Conservation (phyloP, 2,329 filamentous ascomycete species). For the Colletotrichum musicola region DNA sequence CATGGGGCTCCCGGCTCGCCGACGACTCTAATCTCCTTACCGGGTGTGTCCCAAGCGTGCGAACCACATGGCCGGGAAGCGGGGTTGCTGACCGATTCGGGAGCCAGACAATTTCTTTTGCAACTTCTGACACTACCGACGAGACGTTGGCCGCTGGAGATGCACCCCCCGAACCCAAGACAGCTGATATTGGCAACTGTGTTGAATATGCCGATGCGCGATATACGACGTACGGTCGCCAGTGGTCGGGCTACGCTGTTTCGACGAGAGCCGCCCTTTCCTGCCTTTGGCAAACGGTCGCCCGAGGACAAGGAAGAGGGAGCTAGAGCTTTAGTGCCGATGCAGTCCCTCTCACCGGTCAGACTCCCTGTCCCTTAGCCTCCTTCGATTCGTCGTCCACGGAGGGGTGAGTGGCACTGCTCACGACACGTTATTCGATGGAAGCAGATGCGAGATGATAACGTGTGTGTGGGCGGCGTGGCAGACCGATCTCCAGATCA, state of each 20-base stretch:
- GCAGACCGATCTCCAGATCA: constrained; percentile 41
- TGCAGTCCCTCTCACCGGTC: constrained; percentile 27
- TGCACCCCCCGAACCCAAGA: background rate
- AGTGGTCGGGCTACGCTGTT: constrained; percentile 6
- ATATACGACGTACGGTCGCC: background rate
- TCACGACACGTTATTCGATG: constrained; percentile 18
- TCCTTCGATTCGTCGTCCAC: constrained; percentile 18
- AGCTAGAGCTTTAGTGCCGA: constrained; percentile 17
- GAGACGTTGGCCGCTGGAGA: constrained; percentile 23
- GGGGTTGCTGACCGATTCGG: constrained; percentile 29
- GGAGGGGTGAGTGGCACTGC: constrained; percentile 11
- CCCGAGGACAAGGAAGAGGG: constrained; percentile 4
- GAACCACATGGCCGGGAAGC: constrained; percentile 34
- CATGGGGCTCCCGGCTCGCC: constrained; percentile 22
- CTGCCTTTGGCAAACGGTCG: constrained; percentile 9
- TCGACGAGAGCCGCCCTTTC: constrained; percentile 4
- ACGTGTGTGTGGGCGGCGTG: constrained; percentile 34
- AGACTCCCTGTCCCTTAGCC: constrained; percentile 6
- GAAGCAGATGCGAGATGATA: constrained; percentile 29
- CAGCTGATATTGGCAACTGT: constrained; percentile 3
- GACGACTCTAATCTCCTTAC: constrained; percentile 21
- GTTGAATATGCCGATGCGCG: constrained; percentile 5
- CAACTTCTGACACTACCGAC: constrained; percentile 21
- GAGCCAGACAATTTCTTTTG: constrained; percentile 32
- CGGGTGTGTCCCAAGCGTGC: constrained; percentile 9